Percentiles rank a stretch among this genome's conserved stretches.
These are phyloP conservation scores for Rubroshorea leprosula DNA, from an alignment of 345 rosid species.

Conservation along the genomic window DNA sequence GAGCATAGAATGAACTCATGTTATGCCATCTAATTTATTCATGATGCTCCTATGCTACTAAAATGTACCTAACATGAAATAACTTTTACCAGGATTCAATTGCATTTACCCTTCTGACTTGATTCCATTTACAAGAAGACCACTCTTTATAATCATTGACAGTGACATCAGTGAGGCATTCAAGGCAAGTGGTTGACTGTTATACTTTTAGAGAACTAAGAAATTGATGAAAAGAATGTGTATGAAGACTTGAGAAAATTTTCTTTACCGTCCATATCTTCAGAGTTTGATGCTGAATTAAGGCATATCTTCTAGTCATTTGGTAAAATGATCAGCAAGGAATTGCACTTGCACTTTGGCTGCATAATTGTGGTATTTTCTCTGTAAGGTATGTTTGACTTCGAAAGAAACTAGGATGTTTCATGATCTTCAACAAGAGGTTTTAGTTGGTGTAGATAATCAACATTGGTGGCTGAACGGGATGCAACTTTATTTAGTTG, in stretches of 20 bases:
- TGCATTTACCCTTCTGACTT: constrained; percentile 78
- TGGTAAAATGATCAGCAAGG: background rate
- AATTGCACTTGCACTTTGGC: background rate
- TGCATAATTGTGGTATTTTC: background rate
- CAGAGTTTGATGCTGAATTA: background rate
- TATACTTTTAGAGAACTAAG: background rate
- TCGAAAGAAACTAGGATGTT: background rate
- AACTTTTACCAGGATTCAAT: constrained; percentile 58
- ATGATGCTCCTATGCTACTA: background rate
- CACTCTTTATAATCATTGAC: constrained; percentile 75
- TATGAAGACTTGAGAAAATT: background rate
- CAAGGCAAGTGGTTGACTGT: constrained; percentile 40
- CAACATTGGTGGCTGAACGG: too few relatives aligned
- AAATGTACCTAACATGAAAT: constrained; percentile 14
- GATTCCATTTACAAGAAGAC: constrained; percentile 86
- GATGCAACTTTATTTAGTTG: background rate
- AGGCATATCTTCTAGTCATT: background rate
- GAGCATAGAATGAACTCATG: constrained; percentile 6
- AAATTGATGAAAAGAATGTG: background rate
- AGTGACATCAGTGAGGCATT: constrained; percentile 68
- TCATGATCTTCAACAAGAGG: background rate
- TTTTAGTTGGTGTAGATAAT: background rate
- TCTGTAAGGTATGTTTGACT: background rate
- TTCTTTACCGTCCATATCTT: background rate
- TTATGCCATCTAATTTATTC: background rate